Evolutionary conservation across 768 basidiomycete species (phyloP).

Genomic region (Suillus luteus): DNA sequence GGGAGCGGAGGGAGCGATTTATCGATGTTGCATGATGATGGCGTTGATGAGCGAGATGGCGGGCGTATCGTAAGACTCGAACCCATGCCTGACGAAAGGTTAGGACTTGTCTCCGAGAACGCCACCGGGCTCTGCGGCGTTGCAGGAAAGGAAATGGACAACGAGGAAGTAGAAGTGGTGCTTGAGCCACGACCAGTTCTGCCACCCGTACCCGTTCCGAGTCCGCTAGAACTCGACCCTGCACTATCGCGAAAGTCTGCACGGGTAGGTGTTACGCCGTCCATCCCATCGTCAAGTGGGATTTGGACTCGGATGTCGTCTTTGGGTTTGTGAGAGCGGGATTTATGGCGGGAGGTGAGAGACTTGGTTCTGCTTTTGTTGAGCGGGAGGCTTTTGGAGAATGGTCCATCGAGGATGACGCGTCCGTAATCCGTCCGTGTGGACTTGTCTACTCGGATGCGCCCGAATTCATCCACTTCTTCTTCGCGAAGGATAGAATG

Average conservation of each 20-base stretch:
- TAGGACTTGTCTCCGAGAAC: background rate
- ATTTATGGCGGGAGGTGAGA: background rate
- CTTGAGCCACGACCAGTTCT: conserved; percentile 16
- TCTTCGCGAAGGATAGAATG: conserved; percentile 35
- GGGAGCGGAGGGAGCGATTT: conserved; percentile 37
- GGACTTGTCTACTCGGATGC: background rate
- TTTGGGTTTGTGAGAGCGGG: background rate
- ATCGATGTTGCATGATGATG: conserved; percentile 24
- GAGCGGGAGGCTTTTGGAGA: background rate
- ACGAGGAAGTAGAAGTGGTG: conserved; percentile 27
- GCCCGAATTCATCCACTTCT: conserved; percentile 31
- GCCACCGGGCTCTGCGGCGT: conserved; percentile 28
- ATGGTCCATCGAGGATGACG: background rate
- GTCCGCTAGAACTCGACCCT: conserved; percentile 24
- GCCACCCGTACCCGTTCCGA: background rate
- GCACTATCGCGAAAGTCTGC: conserved; percentile 30
- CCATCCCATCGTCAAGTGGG: conserved; percentile 1
- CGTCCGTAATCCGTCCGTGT: background rate
- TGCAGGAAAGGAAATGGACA: conserved; percentile 32
- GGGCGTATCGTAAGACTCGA: background rate
- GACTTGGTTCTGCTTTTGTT: background rate
- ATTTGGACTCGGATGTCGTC: background rate
- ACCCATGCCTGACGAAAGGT: background rate
- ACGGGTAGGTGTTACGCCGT: conserved; percentile 33
- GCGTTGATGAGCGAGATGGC: conserved; percentile 36